Conservation (phyloP, 2,329 filamentous ascomycete species). For the Aureobasidium sp. region DNA sequence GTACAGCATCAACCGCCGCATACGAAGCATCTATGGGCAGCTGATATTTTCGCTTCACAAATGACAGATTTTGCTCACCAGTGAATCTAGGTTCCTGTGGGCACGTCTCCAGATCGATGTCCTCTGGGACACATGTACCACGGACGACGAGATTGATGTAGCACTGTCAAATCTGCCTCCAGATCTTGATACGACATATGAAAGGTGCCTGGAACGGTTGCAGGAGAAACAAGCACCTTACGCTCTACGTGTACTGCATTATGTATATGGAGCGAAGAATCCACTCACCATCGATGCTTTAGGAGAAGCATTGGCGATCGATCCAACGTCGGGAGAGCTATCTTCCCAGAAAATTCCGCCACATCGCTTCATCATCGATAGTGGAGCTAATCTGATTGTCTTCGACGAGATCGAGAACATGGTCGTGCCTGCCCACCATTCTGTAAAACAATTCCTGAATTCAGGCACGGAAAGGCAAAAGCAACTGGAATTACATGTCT, state of each 20-base stretch:
- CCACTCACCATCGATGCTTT: conserved; percentile 8
- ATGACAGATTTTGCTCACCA: background rate
- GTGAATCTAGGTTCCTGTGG: conserved; percentile 10
- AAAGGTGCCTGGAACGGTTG: background rate
- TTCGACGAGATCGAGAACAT: background rate
- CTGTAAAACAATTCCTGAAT: background rate
- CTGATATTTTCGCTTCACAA: background rate
- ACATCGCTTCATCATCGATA: background rate
- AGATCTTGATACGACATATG: conserved; percentile 7
- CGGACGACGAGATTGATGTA: background rate
- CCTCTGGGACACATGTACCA: conserved; percentile 6
- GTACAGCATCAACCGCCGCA: too few relatives aligned
- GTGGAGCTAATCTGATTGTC: conserved; percentile 9
- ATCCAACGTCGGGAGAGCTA: background rate
- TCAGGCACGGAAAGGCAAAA: background rate
- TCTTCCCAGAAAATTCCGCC: background rate
- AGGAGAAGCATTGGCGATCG: background rate
- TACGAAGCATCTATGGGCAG: too few relatives aligned
- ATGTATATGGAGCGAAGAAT: background rate
- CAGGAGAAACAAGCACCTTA: background rate
- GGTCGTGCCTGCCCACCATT: conserved; percentile 14
- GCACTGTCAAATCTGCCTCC: background rate
- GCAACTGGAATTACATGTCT: background rate
- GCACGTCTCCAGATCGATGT: conserved; percentile 11
- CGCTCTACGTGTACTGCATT: background rate